Evolutionary conservation across 352 stramenopile species (phyloP), one percentile per base, ranked within the genome.

Genomic region (Pythium pyrilobum): DNA sequence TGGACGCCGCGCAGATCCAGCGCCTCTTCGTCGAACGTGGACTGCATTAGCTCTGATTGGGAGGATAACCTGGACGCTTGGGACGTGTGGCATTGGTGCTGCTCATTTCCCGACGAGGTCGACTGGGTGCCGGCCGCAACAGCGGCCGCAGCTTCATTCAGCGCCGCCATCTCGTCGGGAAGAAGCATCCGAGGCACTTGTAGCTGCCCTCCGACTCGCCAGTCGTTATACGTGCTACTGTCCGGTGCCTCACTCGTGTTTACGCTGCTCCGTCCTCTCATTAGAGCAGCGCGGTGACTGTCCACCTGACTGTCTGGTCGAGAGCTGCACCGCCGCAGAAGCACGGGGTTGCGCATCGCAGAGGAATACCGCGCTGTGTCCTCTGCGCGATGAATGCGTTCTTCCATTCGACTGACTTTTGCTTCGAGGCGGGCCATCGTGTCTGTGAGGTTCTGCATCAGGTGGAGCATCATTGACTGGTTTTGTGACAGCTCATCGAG

Each of bases 171-270:
- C 40, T 57, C 38, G 12, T 57, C 50, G 1, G 50, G 50, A 5
- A 32, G 31, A 28, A 57, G 40, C 40, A 57, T 43, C 12, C 50
- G 38, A 0, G 50, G 39, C 38, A 33, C 50, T 24, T 57, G 50
- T 10, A 49, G 15, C 16, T 42, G 4, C 15, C 45, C 34, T n/a
- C 40, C 48, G 27, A 45, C 48, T 47, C 37, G 38, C 50, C 39
- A 32, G n/a, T 41, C 28, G 29, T 40, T 23, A 24, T 51, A n/a
- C 29, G 24, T 4, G 12, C 16, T 39, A 42, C 28, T 29, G 20
- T 18, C 27, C 29, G 4, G 3, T 27, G 42, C 6, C 5, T 7
- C 16, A 11, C 13, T 37, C 27, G 12, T 24, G 42, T 12, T 51
- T 15, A 37, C 15, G 32, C 39, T 46, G 39, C 39, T 46, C 4